Percentiles rank a stretch among this genome's conserved stretches.
phyloP scores from a whole-genome alignment of 2,329 filamentous ascomycete genomes.

The Apiospora hydei region DNA sequence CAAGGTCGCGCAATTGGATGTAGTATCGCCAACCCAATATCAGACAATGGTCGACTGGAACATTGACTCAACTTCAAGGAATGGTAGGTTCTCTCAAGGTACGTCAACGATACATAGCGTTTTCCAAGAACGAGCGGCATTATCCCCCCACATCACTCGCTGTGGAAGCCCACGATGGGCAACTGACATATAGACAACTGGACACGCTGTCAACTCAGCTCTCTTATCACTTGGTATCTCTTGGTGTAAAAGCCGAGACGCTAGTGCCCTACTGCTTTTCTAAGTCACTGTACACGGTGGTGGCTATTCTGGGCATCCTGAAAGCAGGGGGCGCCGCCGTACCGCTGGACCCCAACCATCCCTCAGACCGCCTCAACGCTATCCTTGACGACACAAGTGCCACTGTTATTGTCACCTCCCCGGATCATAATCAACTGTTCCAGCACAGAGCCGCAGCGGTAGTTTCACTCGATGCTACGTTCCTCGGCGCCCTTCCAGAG shows the following conservation, averaged over 20 bases:
- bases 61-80: neutral
- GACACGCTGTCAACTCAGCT: constrained; percentile 2
- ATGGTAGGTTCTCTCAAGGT: constrained; percentile 2
- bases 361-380: constrained; percentile 14
- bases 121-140: constrained; percentile 22
- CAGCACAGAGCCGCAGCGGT: constrained; percentile 27
- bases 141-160: constrained; percentile 2
- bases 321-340: constrained; percentile 44
- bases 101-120: constrained; percentile 24
- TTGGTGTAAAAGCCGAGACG: neutral
- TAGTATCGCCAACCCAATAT: constrained; percentile 10
- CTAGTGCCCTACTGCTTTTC: constrained; percentile 44
- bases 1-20: constrained; percentile 11
- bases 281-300: constrained; percentile 42
- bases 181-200: constrained; percentile 19
- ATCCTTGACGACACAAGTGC: constrained; percentile 24
- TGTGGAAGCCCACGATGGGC: constrained; percentile 23
- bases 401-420: constrained; percentile 22
- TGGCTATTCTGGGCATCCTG: constrained; percentile 44
- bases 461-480: constrained; percentile 25
- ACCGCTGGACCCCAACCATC: constrained; percentile 25
- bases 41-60: constrained; percentile 24
- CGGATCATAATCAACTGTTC: constrained; percentile 24
- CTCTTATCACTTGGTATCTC: neutral
- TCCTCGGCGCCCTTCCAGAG: neutral